Evolutionary conservation across 805 yeast species (phyloP).

Genomic region (Blastobotrys parvus): DNA sequence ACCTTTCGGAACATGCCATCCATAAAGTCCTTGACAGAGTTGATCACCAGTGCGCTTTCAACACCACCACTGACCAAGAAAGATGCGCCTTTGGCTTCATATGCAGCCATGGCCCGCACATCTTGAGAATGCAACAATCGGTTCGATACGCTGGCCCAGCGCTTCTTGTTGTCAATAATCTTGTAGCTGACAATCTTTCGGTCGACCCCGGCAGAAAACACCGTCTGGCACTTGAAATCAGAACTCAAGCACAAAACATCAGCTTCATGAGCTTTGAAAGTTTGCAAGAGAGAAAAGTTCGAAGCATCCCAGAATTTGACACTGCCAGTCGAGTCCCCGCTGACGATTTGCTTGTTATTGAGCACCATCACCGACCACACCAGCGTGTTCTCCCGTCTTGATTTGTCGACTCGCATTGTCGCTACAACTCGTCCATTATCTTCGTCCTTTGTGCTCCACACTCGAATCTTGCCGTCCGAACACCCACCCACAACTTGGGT

Average conservation of each 20-base stretch:
- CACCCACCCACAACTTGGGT: constrained; percentile 81
- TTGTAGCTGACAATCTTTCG: constrained; percentile 75
- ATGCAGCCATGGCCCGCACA: constrained; percentile 62
- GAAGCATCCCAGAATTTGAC: constrained; percentile 88
- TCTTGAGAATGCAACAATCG: constrained; percentile 81
- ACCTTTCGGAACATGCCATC: constrained; percentile 67
- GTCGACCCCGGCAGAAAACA: constrained; percentile 90
- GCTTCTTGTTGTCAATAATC: constrained; percentile 36
- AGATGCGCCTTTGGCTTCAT: constrained; percentile 47
- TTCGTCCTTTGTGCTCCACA: constrained; percentile 52
- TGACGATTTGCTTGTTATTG: constrained; percentile 68
- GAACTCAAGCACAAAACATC: constrained; percentile 72
- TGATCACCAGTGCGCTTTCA: constrained; percentile 36
- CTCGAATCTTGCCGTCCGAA: constrained; percentile 84
- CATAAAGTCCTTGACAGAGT: constrained; percentile 55
- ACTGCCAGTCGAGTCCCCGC: constrained; percentile 94
- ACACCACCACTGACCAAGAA: constrained; percentile 49
- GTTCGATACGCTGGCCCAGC: constrained; percentile 73
- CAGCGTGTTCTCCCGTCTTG: constrained; percentile 75
- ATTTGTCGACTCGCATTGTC: constrained; percentile 87
- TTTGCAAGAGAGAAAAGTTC: constrained; percentile 67
- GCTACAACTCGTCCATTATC: constrained; percentile 58
- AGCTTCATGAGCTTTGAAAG: constrained; percentile 79
- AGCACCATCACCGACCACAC: constrained; percentile 80
- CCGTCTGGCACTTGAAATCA: constrained; percentile 49